Evolutionary conservation across 495 filamentous ascomycete species (phyloP).

Genomic region (Hypomontagnella submonticulosa): DNA sequence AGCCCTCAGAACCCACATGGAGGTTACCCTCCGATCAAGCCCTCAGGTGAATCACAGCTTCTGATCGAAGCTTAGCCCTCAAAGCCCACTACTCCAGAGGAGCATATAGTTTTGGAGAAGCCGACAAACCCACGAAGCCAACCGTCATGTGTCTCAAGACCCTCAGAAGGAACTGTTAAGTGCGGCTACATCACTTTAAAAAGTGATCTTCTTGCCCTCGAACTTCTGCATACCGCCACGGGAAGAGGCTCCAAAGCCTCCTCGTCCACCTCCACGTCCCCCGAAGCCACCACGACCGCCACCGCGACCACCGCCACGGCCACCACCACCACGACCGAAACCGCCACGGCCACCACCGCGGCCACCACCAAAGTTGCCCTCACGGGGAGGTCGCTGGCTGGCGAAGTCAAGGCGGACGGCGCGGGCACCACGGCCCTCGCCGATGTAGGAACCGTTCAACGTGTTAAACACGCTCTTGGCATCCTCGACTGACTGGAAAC

Average conservation of each 20-base stretch:
- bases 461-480: constrained; percentile 78
- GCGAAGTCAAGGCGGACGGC: constrained; percentile 90
- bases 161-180: constrained; percentile 53
- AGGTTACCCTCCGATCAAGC: constrained; percentile 56
- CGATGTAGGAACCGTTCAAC: constrained; percentile 80
- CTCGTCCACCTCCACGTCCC: constrained; percentile 54
- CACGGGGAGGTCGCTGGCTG: constrained; percentile 74
- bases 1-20: constrained; percentile 54
- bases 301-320: constrained; percentile 55
- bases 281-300: constrained; percentile 59
- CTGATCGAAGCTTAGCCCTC: constrained; percentile 56
- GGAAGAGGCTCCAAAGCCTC: constrained; percentile 53
- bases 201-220: constrained; percentile 91
- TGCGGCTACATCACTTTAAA: constrained; percentile 67
- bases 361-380: constrained; percentile 57
- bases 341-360: constrained; percentile 63
- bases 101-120: constrained; percentile 55
- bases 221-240: constrained; percentile 63
- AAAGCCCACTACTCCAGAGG: constrained; percentile 59
- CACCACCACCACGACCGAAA: constrained; percentile 61
- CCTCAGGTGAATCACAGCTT: constrained; percentile 62
- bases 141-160: constrained; percentile 52
- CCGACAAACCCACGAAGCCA: constrained; percentile 64
- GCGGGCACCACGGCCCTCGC: constrained; percentile 67
- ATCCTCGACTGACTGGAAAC: constrained; percentile 85